These are phyloP conservation scores for Magnaporthiopsis poae DNA, from an alignment of 2,329 filamentous ascomycete genomes.

Conservation along the genomic window DNA sequence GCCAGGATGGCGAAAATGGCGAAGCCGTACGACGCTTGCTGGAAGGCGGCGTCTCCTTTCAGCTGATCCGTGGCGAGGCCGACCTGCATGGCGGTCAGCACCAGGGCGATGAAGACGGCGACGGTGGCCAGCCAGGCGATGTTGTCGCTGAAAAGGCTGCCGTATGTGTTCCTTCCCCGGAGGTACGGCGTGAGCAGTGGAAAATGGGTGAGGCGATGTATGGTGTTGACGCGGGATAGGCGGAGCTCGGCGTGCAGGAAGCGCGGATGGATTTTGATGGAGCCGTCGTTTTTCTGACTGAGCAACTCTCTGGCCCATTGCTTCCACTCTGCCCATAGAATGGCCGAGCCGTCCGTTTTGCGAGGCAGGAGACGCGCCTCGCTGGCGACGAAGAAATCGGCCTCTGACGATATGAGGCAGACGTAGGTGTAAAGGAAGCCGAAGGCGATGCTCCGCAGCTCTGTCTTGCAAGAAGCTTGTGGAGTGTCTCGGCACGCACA, in stretches of 20 bases:
- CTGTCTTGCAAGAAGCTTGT: constrained; percentile 8
- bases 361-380: constrained; percentile 12
- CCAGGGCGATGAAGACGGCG: constrained; percentile 28
- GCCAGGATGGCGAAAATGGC: constrained; percentile 16
- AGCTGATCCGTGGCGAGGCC: constrained; percentile 25
- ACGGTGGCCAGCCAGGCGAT: constrained; percentile 26
- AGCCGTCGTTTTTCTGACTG: constrained; percentile 6
- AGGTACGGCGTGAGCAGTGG: constrained; percentile 11
- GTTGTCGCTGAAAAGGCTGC: constrained; percentile 27
- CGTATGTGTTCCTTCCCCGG: constrained; percentile 11
- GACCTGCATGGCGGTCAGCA: constrained; percentile 35
- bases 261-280: constrained; percentile 11
- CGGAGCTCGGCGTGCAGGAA: constrained; percentile 16
- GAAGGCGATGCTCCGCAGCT: constrained; percentile 10
- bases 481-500: constrained; percentile 7
- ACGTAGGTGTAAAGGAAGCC: constrained; percentile 16
- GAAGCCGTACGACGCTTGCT: constrained; percentile 30
- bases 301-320: constrained; percentile 12
- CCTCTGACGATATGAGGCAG: constrained; percentile 14
- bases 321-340: constrained; percentile 14
- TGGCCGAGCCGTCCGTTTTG: constrained; percentile 9
- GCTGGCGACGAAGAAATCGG: constrained; percentile 14
- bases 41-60: constrained; percentile 20
- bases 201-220: constrained; percentile 11
- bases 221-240: constrained; percentile 14